phyloP scores from a whole-genome alignment of 345 rosid species.

The Limnanthes douglasii region DNA sequence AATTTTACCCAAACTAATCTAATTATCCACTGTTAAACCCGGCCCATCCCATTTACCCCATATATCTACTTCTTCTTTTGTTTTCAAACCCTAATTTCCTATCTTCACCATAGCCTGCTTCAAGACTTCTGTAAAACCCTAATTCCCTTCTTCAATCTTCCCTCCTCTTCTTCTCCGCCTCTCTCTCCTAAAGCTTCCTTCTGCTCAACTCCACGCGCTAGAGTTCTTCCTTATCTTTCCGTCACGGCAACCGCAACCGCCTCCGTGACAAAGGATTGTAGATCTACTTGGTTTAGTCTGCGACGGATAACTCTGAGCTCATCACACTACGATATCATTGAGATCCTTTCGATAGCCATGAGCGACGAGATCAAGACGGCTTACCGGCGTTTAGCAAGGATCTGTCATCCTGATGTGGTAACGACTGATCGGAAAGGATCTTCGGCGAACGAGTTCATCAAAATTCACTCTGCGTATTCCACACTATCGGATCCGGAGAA shows the following conservation, averaged over 20 bases:
- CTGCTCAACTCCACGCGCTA: constrained; percentile 7
- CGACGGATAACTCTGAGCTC: constrained; percentile 16
- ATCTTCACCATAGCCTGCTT: too few species aligned
- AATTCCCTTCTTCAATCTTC: constrained; percentile 8
- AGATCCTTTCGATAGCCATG: constrained; percentile 41
- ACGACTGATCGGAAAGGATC: constrained; percentile 24
- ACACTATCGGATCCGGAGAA: constrained; percentile 81
- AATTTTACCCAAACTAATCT: too few species aligned
- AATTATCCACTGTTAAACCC: too few species aligned
- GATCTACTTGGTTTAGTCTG: constrained; percentile 10
- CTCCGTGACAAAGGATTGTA: constrained; percentile 8
- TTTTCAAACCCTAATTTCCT: too few species aligned
- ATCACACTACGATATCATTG: constrained; percentile 57
- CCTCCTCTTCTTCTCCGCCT: constrained; percentile 10
- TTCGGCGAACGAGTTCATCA: constrained; percentile 64
- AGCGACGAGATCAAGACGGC: constrained; percentile 71
- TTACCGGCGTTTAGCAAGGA: constrained; percentile 61
- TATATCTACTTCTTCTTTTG: too few species aligned
- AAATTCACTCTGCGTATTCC: constrained; percentile 64
- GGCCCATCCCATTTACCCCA: too few species aligned
- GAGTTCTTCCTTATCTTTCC: constrained; percentile 8
- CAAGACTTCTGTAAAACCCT: too few species aligned
- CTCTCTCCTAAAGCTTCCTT: constrained; percentile 8
- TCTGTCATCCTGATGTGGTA: constrained; percentile 65
- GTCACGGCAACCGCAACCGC: constrained; percentile 9